Evolutionary conservation across 2,329 filamentous ascomycete genomes (phyloP).

Genomic region (Pestalotiopsis sp.): DNA sequence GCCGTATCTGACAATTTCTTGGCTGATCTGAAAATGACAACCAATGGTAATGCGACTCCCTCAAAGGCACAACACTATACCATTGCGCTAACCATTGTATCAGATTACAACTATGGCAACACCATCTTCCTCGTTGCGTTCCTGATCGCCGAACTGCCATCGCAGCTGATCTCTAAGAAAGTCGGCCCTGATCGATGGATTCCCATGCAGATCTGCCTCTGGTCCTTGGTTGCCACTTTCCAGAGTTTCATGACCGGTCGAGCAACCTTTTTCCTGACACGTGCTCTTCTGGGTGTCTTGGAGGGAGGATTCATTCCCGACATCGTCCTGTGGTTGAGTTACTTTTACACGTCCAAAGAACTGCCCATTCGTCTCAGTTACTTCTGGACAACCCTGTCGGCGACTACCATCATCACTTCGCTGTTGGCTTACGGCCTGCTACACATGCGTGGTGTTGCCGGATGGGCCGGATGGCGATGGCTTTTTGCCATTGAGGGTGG

Average conservation of each 20-base stretch:
- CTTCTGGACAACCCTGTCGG: slow-evolving; percentile 40
- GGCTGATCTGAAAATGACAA: slow-evolving; percentile 47
- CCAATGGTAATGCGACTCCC: slow-evolving; percentile 37
- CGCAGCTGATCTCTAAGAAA: slow-evolving; percentile 61
- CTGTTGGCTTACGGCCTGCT: slow-evolving; percentile 39
- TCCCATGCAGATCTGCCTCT: slow-evolving; percentile 32
- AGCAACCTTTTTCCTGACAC: slow-evolving; percentile 17
- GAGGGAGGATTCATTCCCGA: slow-evolving; percentile 38
- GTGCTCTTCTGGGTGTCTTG: slow-evolving; percentile 15
- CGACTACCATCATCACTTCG: slow-evolving; percentile 34
- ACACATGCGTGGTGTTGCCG: slow-evolving; percentile 38
- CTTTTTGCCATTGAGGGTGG: slow-evolving; percentile 59
- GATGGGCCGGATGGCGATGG: slow-evolving; percentile 45
- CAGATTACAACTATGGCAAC: slow-evolving; percentile 55
- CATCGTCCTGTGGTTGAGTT: slow-evolving; percentile 34
- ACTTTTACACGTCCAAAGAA: slow-evolving; percentile 38
- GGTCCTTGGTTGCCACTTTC: slow-evolving; percentile 30
- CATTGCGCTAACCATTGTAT: neutral
- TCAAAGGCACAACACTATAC: neutral
- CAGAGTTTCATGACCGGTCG: slow-evolving; percentile 28
- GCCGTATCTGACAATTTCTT: slow-evolving; percentile 65
- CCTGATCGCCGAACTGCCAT: slow-evolving; percentile 60
- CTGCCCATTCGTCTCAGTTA: slow-evolving; percentile 40
- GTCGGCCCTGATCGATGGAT: slow-evolving; percentile 35
- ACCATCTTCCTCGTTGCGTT: slow-evolving; percentile 58